Base-by-base conservation (phyloP, 2,329 filamentous ascomycete species). In the Ophiostoma montium region DNA sequence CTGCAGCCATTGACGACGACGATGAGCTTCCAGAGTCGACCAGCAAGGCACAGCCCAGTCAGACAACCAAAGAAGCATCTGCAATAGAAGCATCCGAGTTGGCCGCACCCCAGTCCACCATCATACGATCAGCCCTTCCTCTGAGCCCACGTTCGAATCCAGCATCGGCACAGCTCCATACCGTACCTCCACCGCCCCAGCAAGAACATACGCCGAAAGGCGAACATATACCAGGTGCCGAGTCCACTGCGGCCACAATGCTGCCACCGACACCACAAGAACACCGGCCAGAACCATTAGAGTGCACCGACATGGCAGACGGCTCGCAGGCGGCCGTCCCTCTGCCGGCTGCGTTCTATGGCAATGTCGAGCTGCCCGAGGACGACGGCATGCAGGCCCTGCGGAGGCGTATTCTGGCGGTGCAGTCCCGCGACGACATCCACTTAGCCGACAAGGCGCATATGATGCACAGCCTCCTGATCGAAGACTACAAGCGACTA, bases 351-450 rank as follows among this genome's bases (percentile, higher is more conserved):
- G 50, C 33, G 2, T 52, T 58, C 51, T 58, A 56, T 44, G 61
- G 60, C 13, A 61, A 57, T 35, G 64, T 35, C 54, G 57, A 61
- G 36, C 61, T 87, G 36, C 84, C 85, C 1, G 86, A 82, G 60
- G 83, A 90, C 59, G 86, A 92, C 68, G 86, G 86, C 41, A 89
- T 86, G 81, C 70, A 74, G 16, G 64, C 67, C 49, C 63, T 90
- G 57, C 72, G 86, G 57, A 71, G 68, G 54, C 77, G 76, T 53
- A 87, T 92, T 55, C 72, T 83, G 52, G 69, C 68, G 19, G 82
- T 90, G 53, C 82, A 86, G 60, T 69, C 74, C 23, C 71, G 72
- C 55, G 69, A 78, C 19, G 69, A 78, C 21, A 69, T 80, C 44
- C 63, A 74, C 3, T 69, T 72, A 39, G 61, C 70, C 7, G 79